A percentile compares a stretch with the other conserved stretches of the same genome.
Conservation (phyloP, 208 protist genomes). For the Trypanosoma congolense region DNA sequence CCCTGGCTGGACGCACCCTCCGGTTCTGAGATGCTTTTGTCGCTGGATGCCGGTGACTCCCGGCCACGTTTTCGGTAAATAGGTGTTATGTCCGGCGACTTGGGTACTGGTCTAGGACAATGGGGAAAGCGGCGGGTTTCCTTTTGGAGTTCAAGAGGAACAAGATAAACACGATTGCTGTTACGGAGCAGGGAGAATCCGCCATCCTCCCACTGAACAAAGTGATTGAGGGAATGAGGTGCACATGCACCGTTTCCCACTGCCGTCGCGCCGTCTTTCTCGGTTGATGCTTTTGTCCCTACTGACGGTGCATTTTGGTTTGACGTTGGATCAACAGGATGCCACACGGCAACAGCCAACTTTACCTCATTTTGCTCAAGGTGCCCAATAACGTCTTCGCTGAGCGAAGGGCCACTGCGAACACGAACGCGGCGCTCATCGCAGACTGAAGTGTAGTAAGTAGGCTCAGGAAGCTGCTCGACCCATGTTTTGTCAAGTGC, state of each 20-base stretch:
- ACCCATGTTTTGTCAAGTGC: not conserved
- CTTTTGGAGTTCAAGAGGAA: constrained; percentile 26
- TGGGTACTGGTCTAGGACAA: constrained; percentile 1
- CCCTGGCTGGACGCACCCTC: not conserved
- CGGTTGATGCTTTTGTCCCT: not conserved
- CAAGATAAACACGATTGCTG: constrained; percentile 38
- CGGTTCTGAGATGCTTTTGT: not conserved
- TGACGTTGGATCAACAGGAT: not conserved
- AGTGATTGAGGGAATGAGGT: constrained; percentile 15
- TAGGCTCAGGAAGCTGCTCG: constrained; percentile 24
- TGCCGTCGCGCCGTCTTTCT: not conserved
- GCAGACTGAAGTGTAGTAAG: constrained; percentile 48
- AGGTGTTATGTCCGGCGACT: constrained; percentile 11
- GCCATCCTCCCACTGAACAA: constrained; percentile 65
- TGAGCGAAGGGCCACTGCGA: constrained; percentile 37
- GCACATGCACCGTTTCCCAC: not conserved
- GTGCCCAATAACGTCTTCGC: constrained; percentile 27
- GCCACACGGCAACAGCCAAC: constrained; percentile 37
- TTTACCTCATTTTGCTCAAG: constrained; percentile 73
- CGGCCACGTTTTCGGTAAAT: constrained; percentile 6
- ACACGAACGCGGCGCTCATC: constrained; percentile 41
- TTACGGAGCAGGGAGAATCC: constrained; percentile 62
- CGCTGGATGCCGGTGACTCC: not conserved
- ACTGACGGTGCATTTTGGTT: not conserved
- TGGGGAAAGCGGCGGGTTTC: constrained; percentile 22